These are phyloP conservation scores for Candida wancherniae DNA, from an alignment of 805 yeast genomes.

Conservation along the genomic window DNA sequence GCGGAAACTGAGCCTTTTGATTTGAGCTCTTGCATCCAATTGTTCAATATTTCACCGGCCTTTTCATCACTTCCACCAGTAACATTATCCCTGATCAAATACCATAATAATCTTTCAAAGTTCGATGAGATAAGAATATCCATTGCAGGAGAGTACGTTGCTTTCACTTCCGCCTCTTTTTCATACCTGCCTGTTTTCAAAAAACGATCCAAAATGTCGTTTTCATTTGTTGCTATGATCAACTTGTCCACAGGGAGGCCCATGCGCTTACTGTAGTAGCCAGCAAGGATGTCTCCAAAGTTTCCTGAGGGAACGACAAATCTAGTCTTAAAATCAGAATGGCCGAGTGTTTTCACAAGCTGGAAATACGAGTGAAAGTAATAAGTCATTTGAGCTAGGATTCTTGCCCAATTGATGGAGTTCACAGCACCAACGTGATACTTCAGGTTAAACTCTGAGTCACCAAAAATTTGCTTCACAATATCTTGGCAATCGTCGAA, in stretches of 20 bases:
- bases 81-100: slow-evolving; percentile 70
- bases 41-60: slow-evolving; percentile 69
- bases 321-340: slow-evolving; percentile 44
- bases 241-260: slow-evolving; percentile 86
- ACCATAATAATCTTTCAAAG: slow-evolving; percentile 96
- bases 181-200: slow-evolving; percentile 81
- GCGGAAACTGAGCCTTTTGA: slow-evolving; percentile 71
- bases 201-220: slow-evolving; percentile 92
- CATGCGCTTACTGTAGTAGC: slow-evolving; percentile 91
- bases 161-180: slow-evolving; percentile 70
- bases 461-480: slow-evolving; percentile 91
- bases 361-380: slow-evolving; percentile 91
- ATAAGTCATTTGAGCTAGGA: slow-evolving; percentile 94
- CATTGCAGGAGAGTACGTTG: slow-evolving; percentile 97
- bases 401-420: slow-evolving; percentile 99
- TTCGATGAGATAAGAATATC: slow-evolving; percentile 93
- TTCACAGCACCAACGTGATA: slow-evolving; percentile 97
- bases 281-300: slow-evolving; percentile 97
- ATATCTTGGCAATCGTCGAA: slow-evolving; percentile 98
- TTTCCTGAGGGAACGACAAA: slow-evolving; percentile 97
- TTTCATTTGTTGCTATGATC: slow-evolving; percentile 92
- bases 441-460: slow-evolving; percentile 76
- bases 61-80: slow-evolving; percentile 47
- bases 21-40: slow-evolving; percentile 79
- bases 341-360: slow-evolving; percentile 37